Evolutionary conservation across 495 filamentous ascomycete genomes (phyloP), one percentile per base, ranked within the genome.

Genomic region (Diplogelasinospora grovesii): DNA sequence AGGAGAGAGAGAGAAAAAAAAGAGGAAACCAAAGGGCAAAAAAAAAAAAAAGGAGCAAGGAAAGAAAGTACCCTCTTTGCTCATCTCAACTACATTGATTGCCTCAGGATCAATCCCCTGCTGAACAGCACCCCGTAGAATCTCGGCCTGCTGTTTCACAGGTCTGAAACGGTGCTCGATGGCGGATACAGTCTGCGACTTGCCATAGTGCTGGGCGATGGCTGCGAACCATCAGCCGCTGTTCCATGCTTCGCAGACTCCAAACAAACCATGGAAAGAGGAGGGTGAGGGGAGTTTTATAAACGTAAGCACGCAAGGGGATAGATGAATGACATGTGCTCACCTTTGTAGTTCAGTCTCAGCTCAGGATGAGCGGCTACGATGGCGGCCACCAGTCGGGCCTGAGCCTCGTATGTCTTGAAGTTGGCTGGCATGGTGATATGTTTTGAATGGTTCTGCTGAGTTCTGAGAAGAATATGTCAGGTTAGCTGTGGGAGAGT

Each of bases 321-420:
- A 35, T 7, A 22, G 15, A 22, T 10, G 36, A 22, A 21, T 26
- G 20, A 13, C 36, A 35, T 24, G 35, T 24, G 54, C 70, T 57
- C 64, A 77, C 74, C 66, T 23, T 58, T 58, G 54, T 66, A 76
- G 39, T 76, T 65, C 1, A 74, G 57, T 32, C 62, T 65, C 0
- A 65, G 33, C 3, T 61, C 57, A 0, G 60, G 60, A 21, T 65
- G 59, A 14, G 71, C 60, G 0, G 69, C 72, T 1, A 77, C 37
- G n/a, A 76, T 46, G 3, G 74, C 74, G 3, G 69, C 66, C 0
- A 77, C 53, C 4, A 77, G 63, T 21, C 74, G 69, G 5, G 59
- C 54, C 42, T 63, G 63, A 0, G 62, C 52, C 51, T 76, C 72
- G 48, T 66, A 70, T 10, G 53, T 64, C 22, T 61, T 65, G 52